A percentile compares a stretch with the other conserved stretches of the same genome.
Evolutionary conservation across 805 yeast species (phyloP).

Genomic region (Citeromyces nyonsensis): DNA sequence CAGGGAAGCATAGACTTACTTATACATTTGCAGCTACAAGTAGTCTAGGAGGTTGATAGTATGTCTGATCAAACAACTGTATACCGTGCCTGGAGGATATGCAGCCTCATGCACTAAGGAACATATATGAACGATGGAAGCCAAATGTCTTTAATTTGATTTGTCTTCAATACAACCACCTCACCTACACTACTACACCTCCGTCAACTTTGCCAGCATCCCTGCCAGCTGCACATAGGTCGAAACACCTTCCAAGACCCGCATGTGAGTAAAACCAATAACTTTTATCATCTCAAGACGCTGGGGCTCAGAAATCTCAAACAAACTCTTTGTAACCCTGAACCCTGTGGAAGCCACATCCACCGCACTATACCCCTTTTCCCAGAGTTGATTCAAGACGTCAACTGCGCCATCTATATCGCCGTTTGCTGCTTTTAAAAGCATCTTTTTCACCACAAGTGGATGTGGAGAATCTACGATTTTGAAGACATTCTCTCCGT

Average conservation of each 20-base stretch:
- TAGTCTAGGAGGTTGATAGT: no score
- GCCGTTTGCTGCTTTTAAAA: conserved; percentile 24
- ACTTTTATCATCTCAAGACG: conserved; percentile 69
- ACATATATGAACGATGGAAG: no score
- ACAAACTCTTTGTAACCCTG: conserved; percentile 68
- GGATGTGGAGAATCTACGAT: conserved; percentile 97
- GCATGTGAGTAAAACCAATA: conserved; percentile 84
- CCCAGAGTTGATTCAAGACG: conserved; percentile 60
- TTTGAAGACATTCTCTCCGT: conserved; percentile 82
- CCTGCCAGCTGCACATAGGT: conserved; percentile 80
- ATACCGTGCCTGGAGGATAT: no score
- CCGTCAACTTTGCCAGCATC: conserved; percentile 41
- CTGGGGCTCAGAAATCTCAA: conserved; percentile 48
- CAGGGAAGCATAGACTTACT: no score
- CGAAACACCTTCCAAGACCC: conserved; percentile 86
- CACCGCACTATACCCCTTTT: conserved; percentile 82
- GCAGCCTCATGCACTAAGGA: no score
- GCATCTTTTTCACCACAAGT: conserved; percentile 57
- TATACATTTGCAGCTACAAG: no score
- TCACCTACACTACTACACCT: neutral
- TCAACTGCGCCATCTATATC: conserved; percentile 53
- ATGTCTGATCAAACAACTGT: no score
- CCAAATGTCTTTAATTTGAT: no score
- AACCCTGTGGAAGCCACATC: conserved; percentile 88
- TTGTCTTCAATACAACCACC: neutral